Evolutionary conservation across 257 asterid species (phyloP), one percentile per base, ranked within the genome.

Genomic region (Gardenia jasminoides): DNA sequence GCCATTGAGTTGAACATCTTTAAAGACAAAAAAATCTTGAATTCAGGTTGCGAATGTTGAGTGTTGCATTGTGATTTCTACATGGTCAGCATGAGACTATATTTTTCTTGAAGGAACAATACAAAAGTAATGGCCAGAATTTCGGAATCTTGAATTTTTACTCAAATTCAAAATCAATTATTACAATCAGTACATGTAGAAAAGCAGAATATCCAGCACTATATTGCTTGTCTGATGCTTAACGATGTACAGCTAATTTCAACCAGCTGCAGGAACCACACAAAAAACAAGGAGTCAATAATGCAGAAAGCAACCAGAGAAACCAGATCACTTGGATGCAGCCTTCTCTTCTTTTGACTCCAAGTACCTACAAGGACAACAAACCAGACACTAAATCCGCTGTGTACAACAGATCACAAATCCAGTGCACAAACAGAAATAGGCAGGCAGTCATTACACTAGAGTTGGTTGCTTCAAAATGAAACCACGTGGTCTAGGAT

Each of bases 261-360:
- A 72, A 61, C 72, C 65, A 41, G 61, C 19, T 11, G 69, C 59
- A 73, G 12, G 48, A 6, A 22, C 9, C 65, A 33, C 52, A n/a
- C 12, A 13, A 17, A 0, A 22, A n/a, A 30, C 11, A 26, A n/a
- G 43, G 30, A 10, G 46, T 22, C 11, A 47, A 36, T 66, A 30
- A 47, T 26, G 17, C 39, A 39, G 69, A 58, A 58, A 22, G 4
- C 24, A 39, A 41, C n/a, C 69, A 10, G 11, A 66, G 62, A 20
- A 50, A 39, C 31, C 33, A 73, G 76, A 30, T 74, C 75, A 82
- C 22, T 78, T 4, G 70, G 85, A 78, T 43, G 80, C 41, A 19
- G 83, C 81, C 70, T 86, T 90, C 9, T 71, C 83, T 79, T 87
- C 89, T 86, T 90, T 90, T 84, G 83, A 88, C 68, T 83, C 84